Base-by-base conservation (phyloP, 768 basidiomycete genomes). In the Phylloporus scabripes region DNA sequence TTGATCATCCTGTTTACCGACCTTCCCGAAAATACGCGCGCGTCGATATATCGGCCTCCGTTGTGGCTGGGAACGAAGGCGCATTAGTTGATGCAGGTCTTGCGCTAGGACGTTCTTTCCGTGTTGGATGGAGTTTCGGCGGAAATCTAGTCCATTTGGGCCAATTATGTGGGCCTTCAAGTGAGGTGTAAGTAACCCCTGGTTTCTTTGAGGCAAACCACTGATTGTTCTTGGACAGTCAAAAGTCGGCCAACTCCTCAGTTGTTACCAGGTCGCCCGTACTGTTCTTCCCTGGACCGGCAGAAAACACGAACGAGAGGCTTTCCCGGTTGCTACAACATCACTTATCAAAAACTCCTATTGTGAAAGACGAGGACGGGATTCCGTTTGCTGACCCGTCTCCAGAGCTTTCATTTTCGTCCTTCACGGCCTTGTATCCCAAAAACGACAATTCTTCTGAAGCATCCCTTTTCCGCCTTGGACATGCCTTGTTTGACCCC, bases 41-140 rank as follows among this genome's bases (percentile, higher is more conserved):
- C 17, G 84, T 92, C 11, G 81, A 82, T 33, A 76, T 72, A 46
- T 76, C 81, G 1, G 78, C 81, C 9, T 91, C 91, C 10, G 71
- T 79, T 14, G 80, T 80, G 1, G 72, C 71, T 29, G 84, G 80
- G 5, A 71, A 73, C 38, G 92, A 95, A 64, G 78, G 75, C 3
- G 72, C 77, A 24, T 69, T 82, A 38, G 72, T 81, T 10, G 95
- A 99, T 66, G 87, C 90, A 14, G 94, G 92, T 0, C 72, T 97
- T 31, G 78, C 87, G 1, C 71, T 93, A 48, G 93, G 93, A 11
- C 79, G 92, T 15, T 90, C 88, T 11, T 96, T 92, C 66, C 78
- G 92, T 49, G 90, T 87, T 2, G 83, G 90, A 4, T 98, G 93
- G 92, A 91, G 94, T 17, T 85, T 88, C 1, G 77, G 79, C 32